Base-by-base conservation (phyloP, 1,139 yeast genomes). In the Taiozyma sp. region DNA sequence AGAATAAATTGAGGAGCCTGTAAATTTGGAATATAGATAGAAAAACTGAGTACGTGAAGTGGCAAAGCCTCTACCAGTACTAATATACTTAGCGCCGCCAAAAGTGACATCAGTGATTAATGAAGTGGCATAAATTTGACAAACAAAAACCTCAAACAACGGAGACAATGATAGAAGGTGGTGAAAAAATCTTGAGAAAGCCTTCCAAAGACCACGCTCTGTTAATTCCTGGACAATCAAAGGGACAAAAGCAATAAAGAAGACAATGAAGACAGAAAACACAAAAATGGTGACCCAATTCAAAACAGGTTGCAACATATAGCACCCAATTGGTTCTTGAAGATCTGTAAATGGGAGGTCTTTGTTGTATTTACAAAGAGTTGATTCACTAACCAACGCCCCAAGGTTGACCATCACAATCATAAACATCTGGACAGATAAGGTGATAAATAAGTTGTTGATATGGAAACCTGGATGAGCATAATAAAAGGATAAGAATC, bases 391-490 rank as follows among this genome's bases (percentile, higher is more conserved):
- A 30, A 73, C 74, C 56, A 89, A 67, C 0, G 91, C 76, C 0
- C 93, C 90, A 48, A 89, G 65, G 64, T 85, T 85, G 3, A 87
- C 70, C 52, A 86, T 68, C 1, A 87, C 80, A 43, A 86, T 62
- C 76, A 88, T 76, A 59, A 89, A 85, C 52, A 87, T 63, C 56
- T 86, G 85, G 5, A 88, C 76, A 0, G 96, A 87, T 6, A 88
- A 65, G 55, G 87, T 81, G 49, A 89, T 88, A 58, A 88, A 85
- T 42, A 87, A 73, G 61, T 89, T 89, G 63, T 89, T 89, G 56
- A 89, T 71, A 63, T 89, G 97, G 63, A 89, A 89, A 0, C 97
- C 97, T 0, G 96, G 89, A 62, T 89, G 97, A 0, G 96, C 97
- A 68, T 88, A 89, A 64, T 86, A 89, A 62, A 89, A 89, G 0